Evolutionary conservation across 805 yeast species (phyloP), one percentile per base, ranked within the genome.

Genomic region (Suhomyces vadensis): DNA sequence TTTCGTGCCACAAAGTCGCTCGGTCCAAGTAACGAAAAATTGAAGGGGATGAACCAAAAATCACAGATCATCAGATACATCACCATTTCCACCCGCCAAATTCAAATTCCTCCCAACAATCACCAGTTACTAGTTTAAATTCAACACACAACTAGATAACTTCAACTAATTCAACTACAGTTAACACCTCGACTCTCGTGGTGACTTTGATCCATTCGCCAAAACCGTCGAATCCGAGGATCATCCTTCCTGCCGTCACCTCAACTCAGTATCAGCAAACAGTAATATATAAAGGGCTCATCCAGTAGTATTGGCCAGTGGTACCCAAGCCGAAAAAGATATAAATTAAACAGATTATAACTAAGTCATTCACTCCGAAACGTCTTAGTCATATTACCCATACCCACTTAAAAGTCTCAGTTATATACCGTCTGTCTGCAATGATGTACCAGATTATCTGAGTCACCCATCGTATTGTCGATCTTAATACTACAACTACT

Each of bases 131-230:
- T 29, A 29, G 33, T 14, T n/a, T 29, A 13, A 14, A 14, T 29
- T 29, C 33, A 29, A 29, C 33, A 29, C 20, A 29, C 14, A 29
- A 20, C 33, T 29, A 29, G 33, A n/a, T 29, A 14, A 29, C 33
- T 14, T n/a, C 33, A 20, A 29, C 33, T 16, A 29, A 29, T 16
- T 29, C 20, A 29, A 16, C 20, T 14, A 29, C 20, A 29, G 33
- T 7, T 29, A n/a, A n/a, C n/a, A n/a, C n/a, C n/a, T n/a, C n/a
- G n/a, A n/a, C n/a, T n/a, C n/a, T n/a, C n/a, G n/a, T n/a, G n/a
- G n/a, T n/a, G n/a, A n/a, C n/a, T n/a, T n/a, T n/a, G n/a, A n/a
- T n/a, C n/a, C n/a, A n/a, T n/a, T n/a, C n/a, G n/a, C n/a, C n/a
- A n/a, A n/a, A n/a, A n/a, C n/a, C n/a, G n/a, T n/a, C n/a, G n/a